Conservation (phyloP, 1,284 basidiomycete genomes). For the Violaceomyces palustris region DNA sequence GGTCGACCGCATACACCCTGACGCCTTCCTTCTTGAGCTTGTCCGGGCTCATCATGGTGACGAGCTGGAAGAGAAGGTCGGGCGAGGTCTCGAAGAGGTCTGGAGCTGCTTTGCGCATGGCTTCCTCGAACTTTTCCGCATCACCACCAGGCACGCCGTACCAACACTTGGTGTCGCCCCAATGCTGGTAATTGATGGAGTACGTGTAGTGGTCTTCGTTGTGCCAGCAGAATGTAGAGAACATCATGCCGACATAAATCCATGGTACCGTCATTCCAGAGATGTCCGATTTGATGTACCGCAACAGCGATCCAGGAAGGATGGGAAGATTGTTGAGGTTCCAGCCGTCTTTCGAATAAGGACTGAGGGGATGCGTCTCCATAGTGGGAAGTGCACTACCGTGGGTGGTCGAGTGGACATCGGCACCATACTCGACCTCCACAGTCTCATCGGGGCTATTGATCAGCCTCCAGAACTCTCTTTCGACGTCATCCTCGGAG, state of each 20-base stretch:
- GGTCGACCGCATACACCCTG: slow-evolving; percentile 89
- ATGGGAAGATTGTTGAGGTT: slow-evolving; percentile 97
- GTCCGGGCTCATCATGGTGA: slow-evolving; percentile 95
- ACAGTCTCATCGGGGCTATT: slow-evolving; percentile 84
- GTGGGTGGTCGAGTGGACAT: slow-evolving; percentile 94
- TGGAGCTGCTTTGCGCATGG: slow-evolving; percentile 89
- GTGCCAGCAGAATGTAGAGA: slow-evolving; percentile 99
- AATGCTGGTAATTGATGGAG: slow-evolving; percentile 68
- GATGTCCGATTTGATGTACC: slow-evolving; percentile 95
- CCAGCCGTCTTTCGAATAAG: slow-evolving; percentile 88
- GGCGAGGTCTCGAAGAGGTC: slow-evolving; percentile 98
- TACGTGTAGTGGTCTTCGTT: slow-evolving; percentile 99
- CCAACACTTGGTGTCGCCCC: slow-evolving; percentile 99
- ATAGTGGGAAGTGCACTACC: slow-evolving; percentile 93
- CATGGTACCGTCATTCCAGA: slow-evolving; percentile 99
- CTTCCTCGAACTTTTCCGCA: slow-evolving; percentile 91
- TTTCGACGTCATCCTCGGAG: slow-evolving; percentile 84
- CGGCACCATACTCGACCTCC: slow-evolving; percentile 97
- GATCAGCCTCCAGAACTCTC: slow-evolving; percentile 94
- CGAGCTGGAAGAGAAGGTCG: slow-evolving; percentile 91
- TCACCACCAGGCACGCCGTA: slow-evolving; percentile 93
- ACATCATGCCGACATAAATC: slow-evolving; percentile 99
- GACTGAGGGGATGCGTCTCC: slow-evolving; percentile 81
- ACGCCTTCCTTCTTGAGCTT: slow-evolving; percentile 81
- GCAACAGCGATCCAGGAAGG: slow-evolving; percentile 72